Base-by-base conservation (phyloP, 495 filamentous ascomycete species). In the Penicillium argentinense region DNA sequence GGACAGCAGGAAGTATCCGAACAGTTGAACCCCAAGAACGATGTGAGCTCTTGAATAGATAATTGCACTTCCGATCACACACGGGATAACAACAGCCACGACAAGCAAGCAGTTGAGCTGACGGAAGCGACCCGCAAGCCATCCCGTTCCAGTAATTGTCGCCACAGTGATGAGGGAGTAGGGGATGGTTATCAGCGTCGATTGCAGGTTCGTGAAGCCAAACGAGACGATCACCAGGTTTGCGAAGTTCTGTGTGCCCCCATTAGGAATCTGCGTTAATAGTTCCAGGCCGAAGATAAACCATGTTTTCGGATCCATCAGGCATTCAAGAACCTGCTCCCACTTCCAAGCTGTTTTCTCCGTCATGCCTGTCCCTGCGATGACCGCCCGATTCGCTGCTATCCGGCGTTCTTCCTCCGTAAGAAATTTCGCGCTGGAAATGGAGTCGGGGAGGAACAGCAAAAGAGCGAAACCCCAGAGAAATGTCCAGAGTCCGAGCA, bases 261-360 rank as follows among this genome's bases (percentile, higher is more conserved):
- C 72, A 29, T 71, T 71, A 3, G 69, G 68, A 12, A 73, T 71
- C 38, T 73, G 67, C 0, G 67, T 67, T 5, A 80, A 75, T 0
- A 79, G 69, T 47, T 79, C 81, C 42, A 86, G 73, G 3, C 78
- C 59, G 29, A 80, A 79, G 12, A 87, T 71, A 2, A 84, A 72
- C 73, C 79, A 85, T 7, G 80, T 75, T 45, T 78, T 78, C 0
- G 78, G 79, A 49, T 83, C 84, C 3, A 69, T 40, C 0, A 82
- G 57, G 25, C 76, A 75, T 46, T 81, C 76, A 9, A 63, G 53
- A 21, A 71, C 68, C 33, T 85, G 81, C 11, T 75, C 64, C 62
- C 63, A 73, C 27, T 75, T 76, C 64, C 82, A 84, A n/a, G 57
- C 48, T 17, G 79, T 78, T 30, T 79, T 74, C 33, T 80, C 75